Base-by-base conservation (phyloP, 768 basidiomycete species). In the Kwoniella sp. region DNA sequence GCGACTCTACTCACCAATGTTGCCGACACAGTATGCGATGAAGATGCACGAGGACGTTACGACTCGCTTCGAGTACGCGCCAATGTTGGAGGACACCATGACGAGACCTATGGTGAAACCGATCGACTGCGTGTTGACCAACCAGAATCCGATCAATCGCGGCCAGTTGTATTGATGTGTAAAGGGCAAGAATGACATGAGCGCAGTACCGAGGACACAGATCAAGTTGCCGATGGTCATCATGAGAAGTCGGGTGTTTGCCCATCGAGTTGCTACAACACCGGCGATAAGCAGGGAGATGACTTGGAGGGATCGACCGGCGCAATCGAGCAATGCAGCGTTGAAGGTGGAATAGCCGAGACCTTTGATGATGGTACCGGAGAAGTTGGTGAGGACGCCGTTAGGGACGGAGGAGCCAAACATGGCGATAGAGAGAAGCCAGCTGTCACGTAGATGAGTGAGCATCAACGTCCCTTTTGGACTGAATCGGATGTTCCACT, bases 31-130 rank as follows among this genome's bases (percentile, higher is more conserved):
- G 72, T 78, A 80, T 12, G 68, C 77, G 47, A 74, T 61, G 30
- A 79, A 80, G 60, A 79, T 72, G 67, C 72, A 77, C 22, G 69
- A 67, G 0, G 72, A 76, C 30, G 73, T 71, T 61, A 80, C 70
- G 37, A 71, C 55, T 51, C 73, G 68, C 56, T 75, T 75, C 36
- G 76, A 72, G 68, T 78, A 78, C 46, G 65, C 67, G 52, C 74
- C 77, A 58, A 78, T 72, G 64, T 76, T 80, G 60, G 70, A 70
- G 0, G 72, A 73, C 56, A 80, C 69, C 79, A 80, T 80, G 60
- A 80, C 79, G 44, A 80, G 71, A 64, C 79, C 78, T 30, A 79
- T 73, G 21, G 77, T 79, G 73, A 80, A 80, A 7, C 79, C 76
- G 65, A 80, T 73, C 25, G 71, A 74, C 55, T 77, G 70, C 46